Evolutionary conservation across 345 rosid species (phyloP).

Genomic region (Sonneratia caseolaris): DNA sequence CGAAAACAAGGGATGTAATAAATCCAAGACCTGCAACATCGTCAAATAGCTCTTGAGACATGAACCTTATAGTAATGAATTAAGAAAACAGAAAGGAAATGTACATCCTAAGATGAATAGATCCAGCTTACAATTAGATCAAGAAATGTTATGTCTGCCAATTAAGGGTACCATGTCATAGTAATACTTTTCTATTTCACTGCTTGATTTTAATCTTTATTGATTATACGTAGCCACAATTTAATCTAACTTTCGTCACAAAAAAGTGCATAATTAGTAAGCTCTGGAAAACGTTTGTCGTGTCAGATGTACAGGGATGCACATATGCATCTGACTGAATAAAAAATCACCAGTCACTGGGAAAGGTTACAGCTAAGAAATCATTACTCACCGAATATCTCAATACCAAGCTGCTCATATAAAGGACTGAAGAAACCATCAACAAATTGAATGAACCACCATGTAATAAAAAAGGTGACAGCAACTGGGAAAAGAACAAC

Average conservation of each 20-base stretch:
- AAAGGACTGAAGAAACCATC: slow-evolving; percentile 71
- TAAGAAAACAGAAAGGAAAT: not conserved
- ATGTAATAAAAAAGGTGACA: slow-evolving; percentile 55
- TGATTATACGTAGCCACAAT: too few species aligned
- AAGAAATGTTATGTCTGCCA: not conserved
- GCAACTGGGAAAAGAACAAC: slow-evolving; percentile 72
- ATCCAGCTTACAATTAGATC: not conserved
- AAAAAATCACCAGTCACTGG: not conserved
- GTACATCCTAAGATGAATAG: not conserved
- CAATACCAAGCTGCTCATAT: slow-evolving; percentile 51
- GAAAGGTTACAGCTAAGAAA: not conserved
- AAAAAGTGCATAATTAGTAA: not conserved
- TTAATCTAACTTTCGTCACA: too few species aligned
- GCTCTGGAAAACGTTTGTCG: not conserved
- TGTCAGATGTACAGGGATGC: not conserved
- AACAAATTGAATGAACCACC: slow-evolving; percentile 71
- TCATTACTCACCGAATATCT: slow-evolving; percentile 42
- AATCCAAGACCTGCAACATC: slow-evolving; percentile 55
- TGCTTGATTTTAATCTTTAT: too few species aligned
- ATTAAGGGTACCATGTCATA: not conserved
- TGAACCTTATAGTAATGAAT: not conserved
- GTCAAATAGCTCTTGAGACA: not conserved
- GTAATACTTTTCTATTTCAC: not conserved
- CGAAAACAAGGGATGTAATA: slow-evolving; percentile 51
- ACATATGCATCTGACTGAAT: not conserved